Evolutionary conservation across 768 basidiomycete genomes (phyloP), one percentile per base, ranked within the genome.

Genomic region (Mycena crocata): DNA sequence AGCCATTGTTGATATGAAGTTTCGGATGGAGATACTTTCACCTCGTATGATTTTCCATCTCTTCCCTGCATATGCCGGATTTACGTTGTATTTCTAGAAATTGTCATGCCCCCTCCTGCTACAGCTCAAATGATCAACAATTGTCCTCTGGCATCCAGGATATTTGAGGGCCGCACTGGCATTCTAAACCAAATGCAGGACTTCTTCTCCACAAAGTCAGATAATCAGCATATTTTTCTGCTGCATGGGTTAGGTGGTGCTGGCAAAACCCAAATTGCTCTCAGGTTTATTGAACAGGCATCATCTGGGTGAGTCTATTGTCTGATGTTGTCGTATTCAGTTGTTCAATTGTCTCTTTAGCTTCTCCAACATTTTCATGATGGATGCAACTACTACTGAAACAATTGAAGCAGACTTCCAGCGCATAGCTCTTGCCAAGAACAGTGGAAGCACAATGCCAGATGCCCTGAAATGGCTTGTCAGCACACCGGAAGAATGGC

Each of bases 241-340:
- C 34, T 64, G 9, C 39, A 57, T 57, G 63, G 45, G 10, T 9
- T 57, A 23, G 58, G 59, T 14, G 66, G 66, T 23, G 46, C 55
- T 17, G 66, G 66, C 5, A 67, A 67, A 30, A 67, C 60, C 14
- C 66, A 67, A 39, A 54, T 46, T 55, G 54, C 31, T 14, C 46
- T 62, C 1, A 62, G 51, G 31, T 67, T 67, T 23, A 57, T 67
- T 28, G 10, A 34, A 30, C 46, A 62, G 21, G 28, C 48, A 32
- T 12, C 6, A 30, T 44, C 48, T 4, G 26, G 8, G 39, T 48
- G 6, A 21, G 42, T 46, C 6, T 24, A 45, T 10, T 7, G 17
- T 7, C 23, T 45, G 44, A 45, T 6, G 21, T n/a, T n/a, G n/a
- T n/a, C n/a, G 24, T 6, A 5, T 30, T 4, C 9, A 49, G 14